These are phyloP conservation scores for Podospora anserina DNA, from an alignment of 495 filamentous ascomycete genomes.

Conservation along the genomic window DNA sequence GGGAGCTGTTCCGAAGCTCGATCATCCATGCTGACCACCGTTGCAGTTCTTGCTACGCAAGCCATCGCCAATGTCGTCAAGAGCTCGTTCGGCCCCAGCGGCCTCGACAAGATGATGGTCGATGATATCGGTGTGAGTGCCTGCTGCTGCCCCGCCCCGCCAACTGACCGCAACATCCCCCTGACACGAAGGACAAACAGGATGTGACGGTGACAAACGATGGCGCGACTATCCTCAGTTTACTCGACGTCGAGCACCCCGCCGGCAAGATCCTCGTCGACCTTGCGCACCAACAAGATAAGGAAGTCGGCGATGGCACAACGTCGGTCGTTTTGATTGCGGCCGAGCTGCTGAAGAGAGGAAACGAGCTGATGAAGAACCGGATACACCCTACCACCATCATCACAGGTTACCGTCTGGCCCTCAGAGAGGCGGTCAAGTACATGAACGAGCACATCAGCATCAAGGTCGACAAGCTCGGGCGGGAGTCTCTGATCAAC, in stretches of 20 bases:
- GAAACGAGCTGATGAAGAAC: conserved; percentile 98
- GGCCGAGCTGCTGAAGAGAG: conserved; percentile 88
- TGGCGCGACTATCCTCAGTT: conserved; percentile 89
- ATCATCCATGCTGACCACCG: conserved; percentile 28
- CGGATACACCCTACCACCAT: conserved; percentile 99
- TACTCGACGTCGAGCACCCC: conserved; percentile 95
- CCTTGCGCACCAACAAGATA: conserved; percentile 96
- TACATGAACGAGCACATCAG: conserved; percentile 99
- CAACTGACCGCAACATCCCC: conserved; percentile 17
- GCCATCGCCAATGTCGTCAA: conserved; percentile 98
- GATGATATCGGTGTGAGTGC: conserved; percentile 89
- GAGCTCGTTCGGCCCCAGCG: conserved; percentile 95
- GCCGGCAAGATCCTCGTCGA: conserved; percentile 98
- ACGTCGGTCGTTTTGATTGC: conserved; percentile 98
- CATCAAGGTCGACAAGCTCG: conserved; percentile 87
- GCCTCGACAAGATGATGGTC: conserved; percentile 99
- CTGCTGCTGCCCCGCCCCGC: conserved; percentile 15
- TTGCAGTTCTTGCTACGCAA: conserved; percentile 83
- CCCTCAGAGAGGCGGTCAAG: conserved; percentile 91
- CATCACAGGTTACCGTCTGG: conserved; percentile 95
- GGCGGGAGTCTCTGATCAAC: conserved; percentile 82
- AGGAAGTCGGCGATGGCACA: conserved; percentile 97
- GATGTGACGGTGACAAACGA: conserved; percentile 99
- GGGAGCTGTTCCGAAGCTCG: conserved; percentile 9
- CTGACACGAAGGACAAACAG: conserved; percentile 40